These are phyloP conservation scores for Aspergillus sp. DNA, from an alignment of 2,329 filamentous ascomycete genomes.

Conservation along the genomic window DNA sequence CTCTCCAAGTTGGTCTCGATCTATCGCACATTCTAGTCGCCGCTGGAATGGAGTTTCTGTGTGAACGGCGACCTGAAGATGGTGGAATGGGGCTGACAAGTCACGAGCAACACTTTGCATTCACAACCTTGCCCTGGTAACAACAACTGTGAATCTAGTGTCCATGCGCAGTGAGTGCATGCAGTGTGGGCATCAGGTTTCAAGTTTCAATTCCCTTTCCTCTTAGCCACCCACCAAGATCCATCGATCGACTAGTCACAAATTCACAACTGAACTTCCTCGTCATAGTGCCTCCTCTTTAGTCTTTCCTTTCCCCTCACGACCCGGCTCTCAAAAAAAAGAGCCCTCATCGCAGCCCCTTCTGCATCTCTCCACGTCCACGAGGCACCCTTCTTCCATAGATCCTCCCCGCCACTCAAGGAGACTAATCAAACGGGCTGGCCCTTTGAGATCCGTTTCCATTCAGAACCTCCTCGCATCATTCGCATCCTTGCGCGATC, in stretches of 20 bases:
- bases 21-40: not conserved
- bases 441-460: conserved; percentile 9
- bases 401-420: conserved; percentile 1
- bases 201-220: conserved; percentile 15
- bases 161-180: conserved; percentile 1
- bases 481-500: conserved; percentile 19
- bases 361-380: not conserved
- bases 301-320: conserved; percentile 15
- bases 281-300: conserved; percentile 8
- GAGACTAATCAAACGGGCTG: conserved; percentile 12
- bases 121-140: not conserved
- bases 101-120: not conserved
- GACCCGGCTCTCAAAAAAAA: not conserved
- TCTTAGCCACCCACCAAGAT: conserved; percentile 16
- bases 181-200: conserved; percentile 10
- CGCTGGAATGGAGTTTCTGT: not conserved
- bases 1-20: conserved; percentile 9
- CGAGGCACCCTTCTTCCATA: not conserved
- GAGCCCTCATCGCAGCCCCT: not conserved
- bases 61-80: not conserved
- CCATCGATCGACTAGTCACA: conserved; percentile 22
- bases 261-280: conserved; percentile 2
- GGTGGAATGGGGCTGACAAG: not conserved
- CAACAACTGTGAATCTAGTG: not conserved
- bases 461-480: conserved; percentile 11